Evolutionary conservation across 2,329 filamentous ascomycete genomes (phyloP).

Genomic region (Arachnomyces sp.): DNA sequence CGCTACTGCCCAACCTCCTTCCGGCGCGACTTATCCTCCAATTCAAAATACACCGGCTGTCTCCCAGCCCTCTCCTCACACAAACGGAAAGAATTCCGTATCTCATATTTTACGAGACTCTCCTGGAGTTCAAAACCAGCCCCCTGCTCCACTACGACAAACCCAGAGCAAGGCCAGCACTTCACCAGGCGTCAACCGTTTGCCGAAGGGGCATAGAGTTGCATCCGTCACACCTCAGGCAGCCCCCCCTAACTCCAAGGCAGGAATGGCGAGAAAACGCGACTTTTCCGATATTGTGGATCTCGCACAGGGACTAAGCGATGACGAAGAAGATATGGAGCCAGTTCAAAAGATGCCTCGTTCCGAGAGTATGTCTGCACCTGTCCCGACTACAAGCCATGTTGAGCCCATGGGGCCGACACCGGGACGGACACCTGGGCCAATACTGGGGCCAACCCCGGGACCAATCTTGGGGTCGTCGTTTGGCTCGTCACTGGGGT

Average conservation of each 20-base stretch:
- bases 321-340: slow-evolving; percentile 34
- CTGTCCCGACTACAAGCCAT: background rate
- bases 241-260: slow-evolving; percentile 36
- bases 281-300: slow-evolving; percentile 48
- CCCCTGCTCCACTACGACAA: too few relatives aligned
- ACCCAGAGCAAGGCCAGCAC: too few relatives aligned
- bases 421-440: too few relatives aligned
- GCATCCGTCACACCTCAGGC: slow-evolving; percentile 1
- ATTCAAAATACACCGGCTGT: too few relatives aligned
- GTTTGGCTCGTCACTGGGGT: too few relatives aligned
- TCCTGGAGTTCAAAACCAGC: too few relatives aligned
- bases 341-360: slow-evolving; percentile 18
- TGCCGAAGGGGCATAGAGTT: background rate
- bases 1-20: too few relatives aligned
- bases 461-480: background rate
- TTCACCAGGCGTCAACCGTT: too few relatives aligned
- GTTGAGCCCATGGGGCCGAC: too few relatives aligned
- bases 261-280: slow-evolving; percentile 48
- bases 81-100: background rate
- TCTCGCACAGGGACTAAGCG: slow-evolving; percentile 38
- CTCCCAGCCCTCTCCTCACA: background rate
- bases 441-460: too few relatives aligned
- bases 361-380: slow-evolving; percentile 3
- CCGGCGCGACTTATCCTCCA: too few relatives aligned
- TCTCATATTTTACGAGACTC: too few relatives aligned